A percentile compares a stretch with the other conserved stretches of the same genome.
These are phyloP conservation scores for Capronia epimyces DNA, from an alignment of 2,329 filamentous ascomycete genomes.

Conservation along the genomic window DNA sequence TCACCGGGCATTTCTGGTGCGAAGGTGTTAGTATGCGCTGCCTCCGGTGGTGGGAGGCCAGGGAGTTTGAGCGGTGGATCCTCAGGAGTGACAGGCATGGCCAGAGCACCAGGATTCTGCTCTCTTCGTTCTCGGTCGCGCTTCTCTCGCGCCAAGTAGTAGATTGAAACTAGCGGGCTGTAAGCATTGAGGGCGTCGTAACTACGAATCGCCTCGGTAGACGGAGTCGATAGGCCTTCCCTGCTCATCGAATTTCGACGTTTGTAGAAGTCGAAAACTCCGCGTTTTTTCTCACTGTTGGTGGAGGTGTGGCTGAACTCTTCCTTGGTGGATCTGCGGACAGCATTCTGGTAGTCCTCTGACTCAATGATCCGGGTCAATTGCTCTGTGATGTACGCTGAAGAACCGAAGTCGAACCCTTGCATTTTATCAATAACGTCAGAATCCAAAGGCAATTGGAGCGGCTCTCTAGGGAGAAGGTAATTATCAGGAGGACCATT, in stretches of 20 bases:
- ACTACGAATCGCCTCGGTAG: constrained; percentile 76
- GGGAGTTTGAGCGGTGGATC: constrained; percentile 59
- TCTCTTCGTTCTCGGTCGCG: constrained; percentile 63
- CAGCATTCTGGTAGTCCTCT: constrained; percentile 83
- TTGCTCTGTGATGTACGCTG: constrained; percentile 75
- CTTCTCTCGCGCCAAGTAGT: constrained; percentile 94
- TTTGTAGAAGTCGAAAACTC: constrained; percentile 97
- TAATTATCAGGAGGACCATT: constrained; percentile 82
- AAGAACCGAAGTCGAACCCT: constrained; percentile 90
- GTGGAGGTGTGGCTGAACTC: constrained; percentile 53
- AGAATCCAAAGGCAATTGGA: constrained; percentile 76
- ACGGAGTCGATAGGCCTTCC: constrained; percentile 79
- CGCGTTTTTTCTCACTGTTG: constrained; percentile 73
- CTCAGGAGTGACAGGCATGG: constrained; percentile 52
- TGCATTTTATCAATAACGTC: constrained; percentile 90
- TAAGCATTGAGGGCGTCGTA: constrained; percentile 89
- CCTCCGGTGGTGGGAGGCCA: constrained; percentile 73
- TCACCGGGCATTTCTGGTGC: constrained; percentile 86
- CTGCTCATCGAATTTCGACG: constrained; percentile 83
- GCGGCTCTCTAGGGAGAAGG: constrained; percentile 72
- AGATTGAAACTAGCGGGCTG: constrained; percentile 85
- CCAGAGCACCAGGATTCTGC: constrained; percentile 54
- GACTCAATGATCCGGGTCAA: constrained; percentile 83
- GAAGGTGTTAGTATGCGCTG: constrained; percentile 79
- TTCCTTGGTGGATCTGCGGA: constrained; percentile 66